Evolutionary conservation across 768 basidiomycete species (phyloP), one percentile per base, ranked within the genome.

Genomic region (Auriculariales sp.): DNA sequence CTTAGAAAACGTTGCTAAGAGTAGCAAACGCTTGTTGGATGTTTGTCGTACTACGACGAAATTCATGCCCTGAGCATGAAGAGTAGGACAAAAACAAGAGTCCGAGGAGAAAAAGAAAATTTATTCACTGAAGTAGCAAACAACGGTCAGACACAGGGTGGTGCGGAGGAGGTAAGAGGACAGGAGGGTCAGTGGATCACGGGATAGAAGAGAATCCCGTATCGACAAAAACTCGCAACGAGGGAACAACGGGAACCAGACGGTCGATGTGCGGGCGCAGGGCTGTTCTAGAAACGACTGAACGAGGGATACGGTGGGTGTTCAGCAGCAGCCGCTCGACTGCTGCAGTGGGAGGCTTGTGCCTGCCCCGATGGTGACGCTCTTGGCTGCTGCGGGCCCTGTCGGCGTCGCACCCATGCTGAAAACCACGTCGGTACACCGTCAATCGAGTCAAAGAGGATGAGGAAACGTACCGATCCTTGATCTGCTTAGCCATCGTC

Each of bases 401-500:
- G 83, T 77, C 55, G 86, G 73, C 25, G 83, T 80, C 44, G 88
- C 79, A 14, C 88, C 90, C 85, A 91, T 90, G 56, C 89, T 91
- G 55, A 27, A 39, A 22, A 17, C 22, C 47, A 29, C 29, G 9
- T 49, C 17, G 54, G 47, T 11, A 27, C 24, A 10, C 15, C 46
- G 46, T 3, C 49, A 28, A 15, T 31, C 29, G 32, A 44, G 29
- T 25, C 14, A 3, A 15, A n/a, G 36, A 7, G 46, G 7, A 39
- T 7, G 17, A 32, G 10, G 19, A 2, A 27, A 55, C 77, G 28
- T 59, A 84, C 87, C 87, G 79, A 65, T 91, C 88, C 64, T 91
- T 90, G 63, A 91, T 90, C 68, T 90, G 88, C 73, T 94, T 88
- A 3, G 95, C 93, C 78, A 99, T 89, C 28, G 92, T 93, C 73